Base-by-base conservation (phyloP, 192 early-diverging fungal species). In the Lobulomyces angularis region DNA sequence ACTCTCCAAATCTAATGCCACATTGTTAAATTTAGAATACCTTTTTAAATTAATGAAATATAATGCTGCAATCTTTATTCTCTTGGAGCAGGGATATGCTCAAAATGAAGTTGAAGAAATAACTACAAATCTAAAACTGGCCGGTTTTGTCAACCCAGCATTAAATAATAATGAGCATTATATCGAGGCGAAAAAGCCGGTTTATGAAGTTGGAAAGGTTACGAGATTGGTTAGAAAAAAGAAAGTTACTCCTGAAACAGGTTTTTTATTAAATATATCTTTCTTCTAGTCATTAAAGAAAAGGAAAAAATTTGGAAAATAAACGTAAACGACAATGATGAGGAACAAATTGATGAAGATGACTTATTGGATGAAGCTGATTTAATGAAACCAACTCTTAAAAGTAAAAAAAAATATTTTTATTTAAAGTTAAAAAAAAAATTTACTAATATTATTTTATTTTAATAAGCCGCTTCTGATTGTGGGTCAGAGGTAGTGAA, bases 301-400 rank as follows among this genome's bases (percentile, higher is more conserved):
- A 55, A 56, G 20, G 36, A 51, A 37, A 49, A 75, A 21, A 77
- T 79, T 27, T 88, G 86, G 86, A 78, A 71, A 24, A 71, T 90
- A 36, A 67, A 67, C 36, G 71, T 64, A 19, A 75, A 77, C 19
- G 81, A 84, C 19, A 78, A 89, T 30, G 69, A 63, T 24, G 67
- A 58, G 3, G 85, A 84, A 51, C 62, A 91, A 12, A 82, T 82
- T 36, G 83, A 93, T 44, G 89, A 97, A 54, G 87, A 92, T 41
- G 63, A 52, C 12, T 60, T 95, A 21, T 62, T 92, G 53, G 85
- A 88, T 45, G 93, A 84, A 25, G 71, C 69, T 9, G 87, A 91
- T 61, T 61, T 81, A 36, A 55, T 74, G 26, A 81, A 80, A 44
- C 85, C 85, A 24, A 63, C 59, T 43, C 69, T 77, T 45, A 17